Conservation (phyloP, 129 eudicot genomes). For the Chrysanthemum makinoi region DNA sequence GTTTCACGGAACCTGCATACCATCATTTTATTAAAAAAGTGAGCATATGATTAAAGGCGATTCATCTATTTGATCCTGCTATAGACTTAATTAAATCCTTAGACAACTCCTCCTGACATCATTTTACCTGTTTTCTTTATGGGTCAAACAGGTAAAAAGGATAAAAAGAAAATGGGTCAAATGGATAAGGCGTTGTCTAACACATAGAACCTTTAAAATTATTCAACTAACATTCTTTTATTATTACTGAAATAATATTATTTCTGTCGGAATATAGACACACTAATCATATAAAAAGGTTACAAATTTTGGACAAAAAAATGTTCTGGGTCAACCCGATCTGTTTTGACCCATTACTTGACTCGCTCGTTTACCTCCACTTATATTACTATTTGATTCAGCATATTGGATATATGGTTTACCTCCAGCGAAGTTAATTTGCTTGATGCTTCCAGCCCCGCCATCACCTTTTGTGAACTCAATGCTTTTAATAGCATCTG, state of each 20-base stretch:
- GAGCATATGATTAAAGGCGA: neutral
- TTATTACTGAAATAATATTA: too few relatives aligned
- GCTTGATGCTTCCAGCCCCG: constrained; percentile 50
- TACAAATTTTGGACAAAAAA: too few relatives aligned
- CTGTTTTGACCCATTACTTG: neutral
- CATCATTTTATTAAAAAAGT: neutral
- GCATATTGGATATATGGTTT: neutral
- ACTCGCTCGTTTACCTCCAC: too few relatives aligned
- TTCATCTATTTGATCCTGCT: neutral
- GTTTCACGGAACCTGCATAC: constrained; percentile 31
- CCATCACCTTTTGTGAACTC: constrained; percentile 41
- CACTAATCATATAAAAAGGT: too few relatives aligned
- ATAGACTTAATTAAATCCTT: neutral
- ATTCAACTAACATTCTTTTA: too few relatives aligned
- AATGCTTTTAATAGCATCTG: constrained; percentile 11
- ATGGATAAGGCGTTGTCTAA: too few relatives aligned
- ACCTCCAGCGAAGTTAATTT: constrained; percentile 37
- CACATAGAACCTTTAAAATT: too few relatives aligned
- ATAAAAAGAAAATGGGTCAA: too few relatives aligned
- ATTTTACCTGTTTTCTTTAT: neutral
- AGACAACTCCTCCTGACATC: too few relatives aligned
- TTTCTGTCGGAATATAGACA: too few relatives aligned
- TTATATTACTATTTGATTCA: neutral
- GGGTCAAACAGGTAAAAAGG: neutral
- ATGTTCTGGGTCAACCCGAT: neutral